Base-by-base conservation (phyloP, 208 protist genomes). In the Leishmania tarentolae region DNA sequence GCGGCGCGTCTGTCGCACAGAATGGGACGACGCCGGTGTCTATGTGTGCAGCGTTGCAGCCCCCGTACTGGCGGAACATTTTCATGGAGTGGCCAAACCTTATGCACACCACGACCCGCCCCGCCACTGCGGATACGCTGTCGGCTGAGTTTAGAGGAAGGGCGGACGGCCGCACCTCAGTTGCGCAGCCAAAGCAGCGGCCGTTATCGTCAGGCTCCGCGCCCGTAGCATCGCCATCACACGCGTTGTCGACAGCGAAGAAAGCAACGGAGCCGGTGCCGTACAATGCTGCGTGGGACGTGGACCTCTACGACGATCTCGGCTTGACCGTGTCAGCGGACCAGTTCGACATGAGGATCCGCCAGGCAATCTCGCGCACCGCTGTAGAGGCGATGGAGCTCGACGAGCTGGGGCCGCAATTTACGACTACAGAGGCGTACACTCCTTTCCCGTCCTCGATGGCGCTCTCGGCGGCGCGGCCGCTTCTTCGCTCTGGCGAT, bases 261-360 rank as follows among this genome's bases (percentile, higher is more conserved):
- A n/a, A 42, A 46, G 42, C 31, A 40, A 15, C 31, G 21, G 68
- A 15, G 44, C 69, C 79, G 4, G 68, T 59, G 28, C 3, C 44
- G 9, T 85, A 87, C 61, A 63, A 35, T 15, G 52, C 57, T 7
- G 82, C 76, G 72, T 92, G 89, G 89, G 85, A 90, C 24, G 37
- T 87, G 42, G 89, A 92, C 72, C 66, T 92, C 44, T 88, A 79
- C 81, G 89, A 92, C 61, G 83, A 87, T 19, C 78, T 92, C 40
- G n/a, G 76, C 21, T 40, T 86, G n/a, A 72, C 78, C 35, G 53
- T 84, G 70, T 74, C 75, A 24, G 56, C 53, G 24, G 65, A 86
- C 50, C 78, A 80, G 75, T 63, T 40, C 15, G 70, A 80, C 37
- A 42, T 56, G 7, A 53, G 53, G 40, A 40, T 21, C 28, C 69